phyloP scores from a whole-genome alignment of 1,284 basidiomycete species.

The Ceratobasidium sp. region DNA sequence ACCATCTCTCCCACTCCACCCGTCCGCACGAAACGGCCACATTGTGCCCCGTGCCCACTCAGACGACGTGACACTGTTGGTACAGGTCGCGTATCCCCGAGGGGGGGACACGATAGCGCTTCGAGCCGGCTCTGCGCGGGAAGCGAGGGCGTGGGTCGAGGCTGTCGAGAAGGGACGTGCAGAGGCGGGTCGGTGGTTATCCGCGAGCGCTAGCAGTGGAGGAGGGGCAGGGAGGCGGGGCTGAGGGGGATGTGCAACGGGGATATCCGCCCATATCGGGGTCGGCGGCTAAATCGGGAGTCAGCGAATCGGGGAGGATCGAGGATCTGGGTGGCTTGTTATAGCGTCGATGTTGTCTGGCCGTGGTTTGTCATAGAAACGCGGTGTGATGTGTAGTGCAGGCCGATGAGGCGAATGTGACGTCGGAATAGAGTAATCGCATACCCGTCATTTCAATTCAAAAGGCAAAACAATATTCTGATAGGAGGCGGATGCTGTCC shows the following conservation, averaged over 20 bases:
- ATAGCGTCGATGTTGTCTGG: no score
- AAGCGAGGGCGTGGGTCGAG: slow-evolving; percentile 72
- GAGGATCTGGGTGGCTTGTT: no score
- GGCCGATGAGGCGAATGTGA: no score
- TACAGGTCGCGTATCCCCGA: slow-evolving; percentile 73
- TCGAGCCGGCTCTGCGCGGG: slow-evolving; percentile 68
- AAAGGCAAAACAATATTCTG: no score
- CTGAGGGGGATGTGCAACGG: neutral
- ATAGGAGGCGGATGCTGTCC: no score
- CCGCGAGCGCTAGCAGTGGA: neutral
- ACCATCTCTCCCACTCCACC: neutral
- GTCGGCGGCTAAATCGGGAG: no score
- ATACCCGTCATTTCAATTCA: no score
- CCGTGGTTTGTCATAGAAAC: no score
- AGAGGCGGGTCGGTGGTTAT: slow-evolving; percentile 8
- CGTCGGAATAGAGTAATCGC: no score
- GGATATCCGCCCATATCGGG: neutral
- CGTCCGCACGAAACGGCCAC: neutral
- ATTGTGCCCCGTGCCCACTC: slow-evolving; percentile 33
- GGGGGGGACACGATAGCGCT: slow-evolving; percentile 78
- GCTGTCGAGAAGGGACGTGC: slow-evolving; percentile 57
- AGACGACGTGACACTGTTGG: slow-evolving; percentile 74
- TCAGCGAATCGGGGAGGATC: no score
- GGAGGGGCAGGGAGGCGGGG: neutral
- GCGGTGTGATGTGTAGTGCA: no score